Conservation (phyloP, 1,139 yeast species). For the Protomyces pachydermus region DNA sequence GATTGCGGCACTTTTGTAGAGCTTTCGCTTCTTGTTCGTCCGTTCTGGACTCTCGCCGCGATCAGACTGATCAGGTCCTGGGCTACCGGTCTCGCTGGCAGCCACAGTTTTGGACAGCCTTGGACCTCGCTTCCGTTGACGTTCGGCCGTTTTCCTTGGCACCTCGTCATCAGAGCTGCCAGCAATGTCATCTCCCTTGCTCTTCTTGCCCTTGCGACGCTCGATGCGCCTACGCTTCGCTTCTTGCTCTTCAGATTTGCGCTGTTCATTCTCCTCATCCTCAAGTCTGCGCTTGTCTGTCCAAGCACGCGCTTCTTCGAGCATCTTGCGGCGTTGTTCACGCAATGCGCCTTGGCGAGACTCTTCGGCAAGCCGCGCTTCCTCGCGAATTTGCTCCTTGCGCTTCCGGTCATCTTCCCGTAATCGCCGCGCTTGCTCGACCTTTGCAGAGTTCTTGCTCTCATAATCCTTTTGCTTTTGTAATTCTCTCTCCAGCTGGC, state of each 20-base stretch:
- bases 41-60: background rate
- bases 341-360: conserved; percentile 12
- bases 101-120: background rate
- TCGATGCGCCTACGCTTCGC: background rate
- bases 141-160: background rate
- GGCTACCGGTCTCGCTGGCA: background rate
- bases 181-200: background rate
- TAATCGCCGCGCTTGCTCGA: conserved; percentile 25
- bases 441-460: conserved; percentile 35
- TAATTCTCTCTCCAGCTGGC: conserved; percentile 63
- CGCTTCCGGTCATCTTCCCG: conserved; percentile 24
- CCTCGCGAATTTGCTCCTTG: background rate
- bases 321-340: conserved; percentile 23
- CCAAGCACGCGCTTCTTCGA: conserved; percentile 22
- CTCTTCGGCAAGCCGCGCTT: conserved; percentile 9
- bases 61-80: background rate
- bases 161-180: background rate
- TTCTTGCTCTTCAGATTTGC: conserved; percentile 21
- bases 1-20: background rate
- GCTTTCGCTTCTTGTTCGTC: background rate
- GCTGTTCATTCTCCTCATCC: conserved; percentile 23
- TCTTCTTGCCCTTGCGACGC: conserved; percentile 1
- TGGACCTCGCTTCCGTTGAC: background rate
- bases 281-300: conserved; percentile 19
- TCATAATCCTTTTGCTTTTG: conserved; percentile 71